Base-by-base conservation (phyloP, 202 grass and related monocot genomes). In the Panicum hallii region DNA sequence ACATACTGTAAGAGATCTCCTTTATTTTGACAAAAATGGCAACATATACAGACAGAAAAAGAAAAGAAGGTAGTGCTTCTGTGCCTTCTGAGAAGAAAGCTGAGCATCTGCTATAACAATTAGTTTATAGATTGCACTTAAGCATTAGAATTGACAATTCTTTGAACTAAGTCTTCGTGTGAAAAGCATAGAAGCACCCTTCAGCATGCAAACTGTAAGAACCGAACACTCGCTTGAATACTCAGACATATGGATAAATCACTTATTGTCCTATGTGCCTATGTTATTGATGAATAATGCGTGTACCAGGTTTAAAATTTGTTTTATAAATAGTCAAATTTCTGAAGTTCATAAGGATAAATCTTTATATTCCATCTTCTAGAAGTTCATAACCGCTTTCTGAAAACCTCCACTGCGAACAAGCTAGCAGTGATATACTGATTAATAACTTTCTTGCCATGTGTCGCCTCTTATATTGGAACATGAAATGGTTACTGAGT, bases 1-100 rank as follows among this genome's bases (percentile, higher is more conserved):
- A 75, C 6, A 41, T 44, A 55, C 62, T 42, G 17, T 79, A 79
- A 88, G 15, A 84, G 17, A n/a, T 36, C 5, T 67, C 40, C 19
- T 63, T 16, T 4, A 16, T 65, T 38, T 65, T 26, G 11, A 83
- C 14, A 54, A 43, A 42, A 87, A 13, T 16, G 13, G 50, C 11
- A 79, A 30, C 4, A 70, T 15, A 47, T 30, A 8, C 41, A 46
- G 40, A 11, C 6, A 78, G 11, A 26, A 43, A 63, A 6, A 12
- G 3, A 20, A 65, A 38, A 57, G 48, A 5, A 58, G 13, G 19
- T 45, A 41, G 13, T 67, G 50, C 19, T 49, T 75, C 2, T 61
- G 4, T 58, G 38, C 23, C 42, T 82, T 71, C 66, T 11, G 9
- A 71, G 26, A 69, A 40, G 19, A 75, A 75, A 75, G 10, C 20